Evolutionary conservation across 768 basidiomycete genomes (phyloP), one percentile per base, ranked within the genome.

Genomic region (Lactifluus subvellereus): DNA sequence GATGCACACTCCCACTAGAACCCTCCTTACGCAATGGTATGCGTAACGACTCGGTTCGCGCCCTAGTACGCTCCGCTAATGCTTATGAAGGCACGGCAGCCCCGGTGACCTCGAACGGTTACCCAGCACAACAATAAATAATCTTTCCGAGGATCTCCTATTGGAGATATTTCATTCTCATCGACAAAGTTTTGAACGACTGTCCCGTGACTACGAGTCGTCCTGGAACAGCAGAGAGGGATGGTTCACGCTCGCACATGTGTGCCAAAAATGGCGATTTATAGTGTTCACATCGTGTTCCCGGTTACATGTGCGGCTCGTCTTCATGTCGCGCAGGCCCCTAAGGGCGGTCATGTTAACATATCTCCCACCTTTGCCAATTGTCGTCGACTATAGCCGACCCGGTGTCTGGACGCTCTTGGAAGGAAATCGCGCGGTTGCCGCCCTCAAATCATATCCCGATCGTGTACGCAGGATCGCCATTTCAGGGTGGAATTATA

Each of bases 161-260:
- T 47, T 57, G 33, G 57, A 38, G 22, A 38, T 57, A 49, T 57
- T 57, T 14, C 45, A 58, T 2, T 18, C 20, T 1, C 40, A 43
- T 48, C 30, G 58, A 33, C 38, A 49, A 30, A 3, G 6, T 5
- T 13, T 47, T 6, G 7, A 30, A 11, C 35, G 5, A n/a, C 14
- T 20, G 4, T 6, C 2, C 16, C 1, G 1, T 9, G 20, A 47
- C 18, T 35, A 42, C 13, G 38, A 43, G 18, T 33, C 2, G 7
- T 1, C 9, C 11, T 52, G 58, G 58, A 42, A 52, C 30, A n/a
- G 58, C 22, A 52, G 10, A 42, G 1, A 33, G 6, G 58, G 58
- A 4, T 59, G 58, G 58, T 52, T 50, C 58, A 59, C 30, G n/a
- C 58, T 59, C 27, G 40, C 40, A 18, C 58, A 59, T 59, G 58